Base-by-base conservation (phyloP, 2,329 filamentous ascomycete species). In the Claviceps cyperi region DNA sequence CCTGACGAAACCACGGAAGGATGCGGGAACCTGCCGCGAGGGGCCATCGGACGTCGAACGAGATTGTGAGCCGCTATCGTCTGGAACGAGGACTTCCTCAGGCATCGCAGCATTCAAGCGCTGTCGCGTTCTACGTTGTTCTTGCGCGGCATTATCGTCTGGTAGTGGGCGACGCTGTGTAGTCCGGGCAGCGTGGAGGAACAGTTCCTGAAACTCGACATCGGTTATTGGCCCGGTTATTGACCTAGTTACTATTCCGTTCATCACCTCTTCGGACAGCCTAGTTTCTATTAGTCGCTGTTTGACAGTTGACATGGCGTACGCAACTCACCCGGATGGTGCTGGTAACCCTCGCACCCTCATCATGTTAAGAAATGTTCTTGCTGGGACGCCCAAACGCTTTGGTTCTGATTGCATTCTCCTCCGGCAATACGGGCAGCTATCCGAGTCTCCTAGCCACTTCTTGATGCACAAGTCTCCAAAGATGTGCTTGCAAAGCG, bases 391-490 rank as follows among this genome's bases (percentile, higher is more conserved):
- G 13, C 48, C 41, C 11, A 47, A 28, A 2, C 55, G 53, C 50
- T 61, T 64, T 7, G 60, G 58, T 51, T 80, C 74, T 2, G 76
- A 75, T 2, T 71, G 75, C 22, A 83, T 66, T 56, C 80, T 79
- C 54, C 78, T 73, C 24, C 80, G 74, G 60, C 80, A 83, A 57
- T 82, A 82, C 0, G 80, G 80, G 55, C 80, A 83, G 50, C 69
- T 80, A 55, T 80, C 73, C 1, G 76, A 76, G 44, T 81, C 76
- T 48, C 77, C 69, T 41, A 83, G 73, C 80, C 80, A 83, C 55
- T 77, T 81, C 60, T 76, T 79, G 54, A 83, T 78, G 60, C 80
- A 83, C 55, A 75, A 70, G 50, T 81, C 72, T 17, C 80, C 80
- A 60, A 83, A 83, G 6, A 83, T 62, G 56, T 83, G 80, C 55